phyloP scores from a whole-genome alignment of 2,329 filamentous ascomycete genomes.

The Cladophialophora yegresii region DNA sequence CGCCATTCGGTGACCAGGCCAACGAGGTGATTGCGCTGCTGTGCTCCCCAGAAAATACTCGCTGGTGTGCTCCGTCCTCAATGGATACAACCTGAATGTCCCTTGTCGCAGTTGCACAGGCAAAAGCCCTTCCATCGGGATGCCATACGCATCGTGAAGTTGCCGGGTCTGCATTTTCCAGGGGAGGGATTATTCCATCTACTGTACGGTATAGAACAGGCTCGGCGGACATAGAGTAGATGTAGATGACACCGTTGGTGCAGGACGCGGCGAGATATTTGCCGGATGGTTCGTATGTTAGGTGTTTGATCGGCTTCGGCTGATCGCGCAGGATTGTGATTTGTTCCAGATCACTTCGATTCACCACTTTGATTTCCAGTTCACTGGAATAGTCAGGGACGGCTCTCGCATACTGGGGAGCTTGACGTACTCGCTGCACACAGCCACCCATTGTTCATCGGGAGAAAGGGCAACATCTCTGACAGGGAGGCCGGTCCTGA shows the following conservation, averaged over 20 bases:
- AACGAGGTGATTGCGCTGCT: conserved; percentile 81
- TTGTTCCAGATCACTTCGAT: conserved; percentile 72
- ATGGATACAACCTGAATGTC: conserved; percentile 87
- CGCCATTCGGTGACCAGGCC: conserved; percentile 93
- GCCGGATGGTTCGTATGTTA: conserved; percentile 82
- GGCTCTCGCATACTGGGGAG: background rate
- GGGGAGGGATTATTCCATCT: conserved; percentile 77
- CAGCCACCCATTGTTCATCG: conserved; percentile 83
- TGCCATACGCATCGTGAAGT: conserved; percentile 83
- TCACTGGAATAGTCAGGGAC: conserved; percentile 56
- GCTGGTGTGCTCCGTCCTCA: conserved; percentile 85
- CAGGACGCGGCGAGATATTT: conserved; percentile 77
- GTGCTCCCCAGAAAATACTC: conserved; percentile 75
- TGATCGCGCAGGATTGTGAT: conserved; percentile 82
- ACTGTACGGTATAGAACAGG: conserved; percentile 81
- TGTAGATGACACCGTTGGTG: conserved; percentile 83
- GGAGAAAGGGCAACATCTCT: conserved; percentile 81
- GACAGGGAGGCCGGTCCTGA: conserved; percentile 80
- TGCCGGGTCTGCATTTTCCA: conserved; percentile 75
- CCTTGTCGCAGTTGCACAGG: conserved; percentile 75
- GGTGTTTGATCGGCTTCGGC: conserved; percentile 81
- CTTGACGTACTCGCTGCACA: conserved; percentile 77
- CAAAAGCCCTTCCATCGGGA: conserved; percentile 89
- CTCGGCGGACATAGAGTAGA: conserved; percentile 81
- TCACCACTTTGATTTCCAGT: conserved; percentile 84